Evolutionary conservation across 805 yeast genomes (phyloP).

Genomic region (Kodamaea kakaduensis): DNA sequence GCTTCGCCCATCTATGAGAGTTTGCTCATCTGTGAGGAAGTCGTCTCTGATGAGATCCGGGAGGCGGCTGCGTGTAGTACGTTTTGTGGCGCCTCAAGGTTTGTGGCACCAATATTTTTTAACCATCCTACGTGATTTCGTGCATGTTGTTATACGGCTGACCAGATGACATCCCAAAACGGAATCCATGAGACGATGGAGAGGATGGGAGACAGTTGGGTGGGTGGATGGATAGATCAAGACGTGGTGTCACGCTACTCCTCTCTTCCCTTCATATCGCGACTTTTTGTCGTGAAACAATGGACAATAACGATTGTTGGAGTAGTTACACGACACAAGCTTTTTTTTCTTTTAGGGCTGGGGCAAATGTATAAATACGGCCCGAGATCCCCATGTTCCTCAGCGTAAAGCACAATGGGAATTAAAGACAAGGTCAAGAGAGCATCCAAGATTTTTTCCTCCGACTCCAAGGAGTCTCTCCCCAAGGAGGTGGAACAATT

Average conservation of each 20-base stretch:
- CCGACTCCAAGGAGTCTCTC: conserved; percentile 25
- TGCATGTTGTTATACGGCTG: conserved; percentile 5
- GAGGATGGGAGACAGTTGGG: too few species aligned
- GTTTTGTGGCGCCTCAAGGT: neutral
- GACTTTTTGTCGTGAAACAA: too few species aligned
- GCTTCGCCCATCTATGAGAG: too few species aligned
- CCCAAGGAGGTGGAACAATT: conserved; percentile 9
- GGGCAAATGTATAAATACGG: conserved; percentile 8
- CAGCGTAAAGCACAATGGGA: conserved; percentile 23
- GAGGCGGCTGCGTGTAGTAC: neutral
- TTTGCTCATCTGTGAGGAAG: too few species aligned
- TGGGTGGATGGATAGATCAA: too few species aligned
- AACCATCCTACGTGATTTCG: conserved; percentile 1
- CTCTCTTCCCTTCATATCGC: too few species aligned
- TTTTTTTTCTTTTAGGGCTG: conserved; percentile 8
- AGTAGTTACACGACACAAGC: conserved; percentile 8
- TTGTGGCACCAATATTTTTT: conserved; percentile 2
- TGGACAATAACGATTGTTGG: conserved; percentile 4
- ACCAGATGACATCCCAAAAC: conserved; percentile 3
- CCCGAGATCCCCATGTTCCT: conserved; percentile 2
- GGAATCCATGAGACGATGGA: too few species aligned
- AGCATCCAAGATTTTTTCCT: conserved; percentile 32
- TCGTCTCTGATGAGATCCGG: too few species aligned
- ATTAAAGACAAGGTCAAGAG: conserved; percentile 37
- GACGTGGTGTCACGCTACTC: too few species aligned